phyloP scores from a whole-genome alignment of 345 rosid genomes.

The Lumnitzera racemosa region DNA sequence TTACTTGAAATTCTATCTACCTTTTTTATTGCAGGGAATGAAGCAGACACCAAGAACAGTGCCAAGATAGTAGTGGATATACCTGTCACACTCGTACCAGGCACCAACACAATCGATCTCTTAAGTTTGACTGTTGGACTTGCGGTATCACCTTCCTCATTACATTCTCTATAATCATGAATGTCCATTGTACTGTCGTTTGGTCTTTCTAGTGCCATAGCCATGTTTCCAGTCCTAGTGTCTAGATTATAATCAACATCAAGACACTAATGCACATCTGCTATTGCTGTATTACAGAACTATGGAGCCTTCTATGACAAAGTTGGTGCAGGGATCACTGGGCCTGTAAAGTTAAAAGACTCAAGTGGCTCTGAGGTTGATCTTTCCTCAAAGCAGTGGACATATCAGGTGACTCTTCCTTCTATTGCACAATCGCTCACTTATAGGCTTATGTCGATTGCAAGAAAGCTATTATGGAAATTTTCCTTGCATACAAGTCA shows the following conservation, averaged over 20 bases:
- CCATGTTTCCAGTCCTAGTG: too few relatives aligned
- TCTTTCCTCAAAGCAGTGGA: slow-evolving; percentile 72
- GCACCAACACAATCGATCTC: slow-evolving; percentile 76
- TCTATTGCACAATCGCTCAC: background rate
- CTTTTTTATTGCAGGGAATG: slow-evolving; percentile 47
- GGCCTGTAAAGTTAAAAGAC: slow-evolving; percentile 72
- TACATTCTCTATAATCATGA: slow-evolving; percentile 5
- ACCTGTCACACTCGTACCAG: slow-evolving; percentile 49
- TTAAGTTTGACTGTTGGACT: slow-evolving; percentile 96
- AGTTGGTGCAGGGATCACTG: slow-evolving; percentile 77
- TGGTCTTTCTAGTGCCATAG: too few relatives aligned
- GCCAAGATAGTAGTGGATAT: slow-evolving; percentile 54
- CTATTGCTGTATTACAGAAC: slow-evolving; percentile 39
- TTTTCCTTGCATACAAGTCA: too few relatives aligned
- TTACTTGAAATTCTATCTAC: background rate
- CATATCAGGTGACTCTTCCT: slow-evolving; percentile 59
- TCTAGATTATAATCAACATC: background rate
- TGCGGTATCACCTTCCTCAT: slow-evolving; percentile 38
- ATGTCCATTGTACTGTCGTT: slow-evolving; percentile 2
- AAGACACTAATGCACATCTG: background rate
- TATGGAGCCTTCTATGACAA: slow-evolving; percentile 82
- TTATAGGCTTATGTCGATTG: slow-evolving; percentile 2
- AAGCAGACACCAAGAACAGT: slow-evolving; percentile 38
- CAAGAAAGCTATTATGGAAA: background rate
- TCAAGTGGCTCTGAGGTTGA: slow-evolving; percentile 45